phyloP scores from a whole-genome alignment of 345 rosid genomes.

The Salix purpurea region DNA sequence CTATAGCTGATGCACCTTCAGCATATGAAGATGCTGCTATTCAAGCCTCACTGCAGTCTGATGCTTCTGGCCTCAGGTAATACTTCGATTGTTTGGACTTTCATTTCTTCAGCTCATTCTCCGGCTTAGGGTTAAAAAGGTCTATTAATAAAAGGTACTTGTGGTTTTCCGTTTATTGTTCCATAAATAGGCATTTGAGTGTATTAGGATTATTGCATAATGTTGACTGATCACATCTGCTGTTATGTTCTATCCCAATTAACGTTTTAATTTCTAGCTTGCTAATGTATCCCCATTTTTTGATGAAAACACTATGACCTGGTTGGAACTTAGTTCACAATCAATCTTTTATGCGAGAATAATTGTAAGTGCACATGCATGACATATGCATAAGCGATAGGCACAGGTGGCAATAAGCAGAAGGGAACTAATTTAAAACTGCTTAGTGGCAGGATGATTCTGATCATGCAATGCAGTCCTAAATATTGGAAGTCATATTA shows the following conservation, averaged over 20 bases:
- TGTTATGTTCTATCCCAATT: not conserved
- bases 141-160: not conserved
- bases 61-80: slow-evolving; percentile 88
- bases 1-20: slow-evolving; percentile 49
- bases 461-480: not conserved
- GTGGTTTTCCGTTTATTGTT: not conserved
- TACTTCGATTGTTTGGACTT: not conserved
- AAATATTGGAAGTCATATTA: not conserved
- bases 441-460: not conserved
- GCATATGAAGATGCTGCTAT: slow-evolving; percentile 84
- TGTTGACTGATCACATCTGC: not conserved
- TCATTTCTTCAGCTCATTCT: not conserved
- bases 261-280: not conserved
- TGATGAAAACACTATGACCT: not conserved
- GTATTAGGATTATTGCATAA: not conserved
- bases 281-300: not conserved
- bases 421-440: not conserved
- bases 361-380: not conserved
- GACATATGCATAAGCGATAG: not conserved
- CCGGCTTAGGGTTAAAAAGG: not conserved
- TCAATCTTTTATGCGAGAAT: not conserved
- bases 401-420: too few relatives aligned
- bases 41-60: slow-evolving; percentile 80
- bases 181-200: not conserved
- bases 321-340: not conserved